Evolutionary conservation across 2,329 filamentous ascomycete species (phyloP), one percentile per base, ranked within the genome.

Genomic region (Zymoseptoria tritici): DNA sequence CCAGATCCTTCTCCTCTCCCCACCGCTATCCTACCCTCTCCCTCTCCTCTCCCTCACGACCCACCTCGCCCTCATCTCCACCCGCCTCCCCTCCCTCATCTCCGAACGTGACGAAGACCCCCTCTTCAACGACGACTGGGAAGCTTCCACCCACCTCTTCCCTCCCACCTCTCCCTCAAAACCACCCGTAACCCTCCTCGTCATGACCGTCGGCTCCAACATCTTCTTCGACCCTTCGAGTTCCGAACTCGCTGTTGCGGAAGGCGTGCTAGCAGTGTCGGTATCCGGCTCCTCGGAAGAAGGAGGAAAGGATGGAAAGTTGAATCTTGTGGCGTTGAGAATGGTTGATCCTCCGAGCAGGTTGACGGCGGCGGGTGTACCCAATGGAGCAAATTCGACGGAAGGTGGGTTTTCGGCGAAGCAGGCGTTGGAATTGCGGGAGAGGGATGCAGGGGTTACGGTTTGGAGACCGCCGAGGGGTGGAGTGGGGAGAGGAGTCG

Each of bases 61-160:
- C 54, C 92, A 99, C 73, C 87, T 99, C 62, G 94, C 94, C 2
- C 88, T 99, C 53, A 85, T 97, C 63, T 87, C 90, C 29, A 93
- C 94, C 6, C 86, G 89, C 64, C 81, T 97, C 2, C 94, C 94
- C 7, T 83, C 86, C 24, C 81, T 97, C 56, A 90, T 90, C 73
- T 97, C 92, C 1, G 89, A 96, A 74, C 84, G 85, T 60, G 93
- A 97, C 76, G 94, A 99, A 77, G 94, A 99, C 68, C 94, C 94
- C 11, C 86, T 97, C 72, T 99, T 99, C 76, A 89, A 97, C 77
- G 94, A 99, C 76, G 94, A 99, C 78, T 99, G 94, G 94, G 90
- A 89, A 64, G 89, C 88, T 16, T 86, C 91, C 0, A 81, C 85
- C 19, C 86, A 85, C 59, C 79, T 99, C 29, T 99, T 95, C 77